These are phyloP conservation scores for Rhodotorula sp. DNA, from an alignment of 1,284 basidiomycete genomes.

Conservation along the genomic window DNA sequence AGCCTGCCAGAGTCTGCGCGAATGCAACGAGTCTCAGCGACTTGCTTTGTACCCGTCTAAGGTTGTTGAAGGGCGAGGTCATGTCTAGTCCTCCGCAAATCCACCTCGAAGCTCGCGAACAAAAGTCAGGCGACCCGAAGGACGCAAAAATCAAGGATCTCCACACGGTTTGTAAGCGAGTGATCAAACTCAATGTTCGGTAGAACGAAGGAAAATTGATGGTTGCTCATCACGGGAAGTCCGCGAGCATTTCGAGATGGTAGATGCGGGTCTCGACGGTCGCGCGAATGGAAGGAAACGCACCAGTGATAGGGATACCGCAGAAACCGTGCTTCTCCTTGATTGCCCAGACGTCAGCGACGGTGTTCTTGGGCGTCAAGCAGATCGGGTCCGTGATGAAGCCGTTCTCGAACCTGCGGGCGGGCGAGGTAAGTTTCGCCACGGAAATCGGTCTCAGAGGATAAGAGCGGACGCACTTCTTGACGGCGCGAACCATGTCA, in stretches of 20 bases:
- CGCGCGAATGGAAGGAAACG: slow-evolving; percentile 45
- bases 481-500: slow-evolving; percentile 94
- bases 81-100: background rate
- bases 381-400: slow-evolving; percentile 96
- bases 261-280: background rate
- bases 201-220: slow-evolving; percentile 46
- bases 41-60: background rate
- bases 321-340: slow-evolving; percentile 91
- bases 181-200: slow-evolving; percentile 44
- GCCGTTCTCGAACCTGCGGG: slow-evolving; percentile 77
- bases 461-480: slow-evolving; percentile 58
- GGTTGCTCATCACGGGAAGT: slow-evolving; percentile 36
- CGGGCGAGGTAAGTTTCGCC: background rate
- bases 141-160: slow-evolving; percentile 39
- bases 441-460: background rate
- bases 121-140: slow-evolving; percentile 45
- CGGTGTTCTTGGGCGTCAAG: slow-evolving; percentile 70
- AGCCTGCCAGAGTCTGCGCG: slow-evolving; percentile 74
- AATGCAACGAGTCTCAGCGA: slow-evolving; percentile 13
- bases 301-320: slow-evolving; percentile 96
- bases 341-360: slow-evolving; percentile 89
- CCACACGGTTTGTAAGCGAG: slow-evolving; percentile 41
- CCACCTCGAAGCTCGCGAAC: slow-evolving; percentile 48
- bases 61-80: background rate
- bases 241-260: background rate